phyloP scores from a whole-genome alignment of 2,329 filamentous ascomycete species.

The Phoma sp. region DNA sequence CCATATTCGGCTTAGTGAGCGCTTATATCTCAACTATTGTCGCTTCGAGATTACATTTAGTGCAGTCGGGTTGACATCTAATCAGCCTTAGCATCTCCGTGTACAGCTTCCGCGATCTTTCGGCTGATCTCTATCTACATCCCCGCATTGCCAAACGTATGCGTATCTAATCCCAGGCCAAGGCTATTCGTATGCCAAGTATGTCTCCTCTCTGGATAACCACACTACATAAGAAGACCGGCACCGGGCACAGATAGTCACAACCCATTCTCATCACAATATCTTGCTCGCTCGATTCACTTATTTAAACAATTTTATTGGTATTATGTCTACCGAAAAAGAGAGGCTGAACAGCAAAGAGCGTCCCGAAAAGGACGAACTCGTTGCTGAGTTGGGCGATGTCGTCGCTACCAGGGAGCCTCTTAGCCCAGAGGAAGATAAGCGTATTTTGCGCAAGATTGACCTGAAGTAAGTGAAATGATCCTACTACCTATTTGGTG shows the following conservation, averaged over 20 bases:
- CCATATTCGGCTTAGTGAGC: background rate
- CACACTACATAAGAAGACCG: background rate
- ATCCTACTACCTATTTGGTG: background rate
- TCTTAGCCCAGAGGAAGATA: constrained; percentile 8
- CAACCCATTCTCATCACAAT: background rate
- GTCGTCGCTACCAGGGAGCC: constrained; percentile 1
- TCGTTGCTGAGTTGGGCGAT: background rate
- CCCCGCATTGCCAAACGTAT: background rate
- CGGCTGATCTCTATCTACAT: background rate
- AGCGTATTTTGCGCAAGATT: constrained; percentile 12
- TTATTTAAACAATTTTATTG: background rate
- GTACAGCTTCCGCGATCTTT: background rate
- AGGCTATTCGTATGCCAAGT: background rate
- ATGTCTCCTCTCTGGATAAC: background rate
- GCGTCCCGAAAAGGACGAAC: constrained; percentile 6
- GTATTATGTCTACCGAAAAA: background rate
- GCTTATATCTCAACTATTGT: constrained; percentile 1
- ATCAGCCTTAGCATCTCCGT: background rate
- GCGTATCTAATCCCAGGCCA: background rate
- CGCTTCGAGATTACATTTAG: background rate
- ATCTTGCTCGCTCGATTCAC: background rate
- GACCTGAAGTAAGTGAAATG: background rate
- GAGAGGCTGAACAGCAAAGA: constrained; percentile 3
- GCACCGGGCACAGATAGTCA: background rate
- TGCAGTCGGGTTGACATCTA: background rate